These are phyloP conservation scores for Colletotrichum agaves DNA, from an alignment of 2,329 filamentous ascomycete species.

Conservation along the genomic window DNA sequence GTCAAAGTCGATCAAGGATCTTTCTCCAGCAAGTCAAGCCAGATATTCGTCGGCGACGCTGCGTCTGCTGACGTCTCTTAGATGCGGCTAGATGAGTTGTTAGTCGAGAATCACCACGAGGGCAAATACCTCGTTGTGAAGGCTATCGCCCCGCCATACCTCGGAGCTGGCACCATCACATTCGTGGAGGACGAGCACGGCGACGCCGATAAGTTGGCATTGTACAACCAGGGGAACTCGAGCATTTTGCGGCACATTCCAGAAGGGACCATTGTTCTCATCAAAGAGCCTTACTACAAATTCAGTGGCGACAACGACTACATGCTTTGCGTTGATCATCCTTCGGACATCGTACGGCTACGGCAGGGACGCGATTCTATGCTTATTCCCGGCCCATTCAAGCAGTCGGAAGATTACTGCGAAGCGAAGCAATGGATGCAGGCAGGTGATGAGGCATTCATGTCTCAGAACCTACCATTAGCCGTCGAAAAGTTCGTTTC, in stretches of 20 bases:
- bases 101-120: conserved; percentile 48
- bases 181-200: conserved; percentile 50
- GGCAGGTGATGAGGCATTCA: conserved; percentile 40
- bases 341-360: conserved; percentile 47
- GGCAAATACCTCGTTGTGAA: conserved; percentile 46
- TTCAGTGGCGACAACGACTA: conserved; percentile 45
- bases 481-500: conserved; percentile 46
- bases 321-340: conserved; percentile 50
- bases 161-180: conserved; percentile 48
- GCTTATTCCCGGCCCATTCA: neutral
- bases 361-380: conserved; percentile 42
- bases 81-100: conserved; percentile 46
- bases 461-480: conserved; percentile 46
- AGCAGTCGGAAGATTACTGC: conserved; percentile 19
- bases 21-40: conserved; percentile 24
- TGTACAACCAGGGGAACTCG: conserved; percentile 51
- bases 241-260: conserved; percentile 47
- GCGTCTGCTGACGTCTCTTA: neutral
- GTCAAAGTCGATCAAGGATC: conserved; percentile 21
- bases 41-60: too few species aligned
- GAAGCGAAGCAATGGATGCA: conserved; percentile 37
- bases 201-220: conserved; percentile 49
- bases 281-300: conserved; percentile 53
- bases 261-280: conserved; percentile 45
- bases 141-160: conserved; percentile 45